Base-by-base conservation (phyloP, 2,329 filamentous ascomycete genomes). In the Trichophyton simii region DNA sequence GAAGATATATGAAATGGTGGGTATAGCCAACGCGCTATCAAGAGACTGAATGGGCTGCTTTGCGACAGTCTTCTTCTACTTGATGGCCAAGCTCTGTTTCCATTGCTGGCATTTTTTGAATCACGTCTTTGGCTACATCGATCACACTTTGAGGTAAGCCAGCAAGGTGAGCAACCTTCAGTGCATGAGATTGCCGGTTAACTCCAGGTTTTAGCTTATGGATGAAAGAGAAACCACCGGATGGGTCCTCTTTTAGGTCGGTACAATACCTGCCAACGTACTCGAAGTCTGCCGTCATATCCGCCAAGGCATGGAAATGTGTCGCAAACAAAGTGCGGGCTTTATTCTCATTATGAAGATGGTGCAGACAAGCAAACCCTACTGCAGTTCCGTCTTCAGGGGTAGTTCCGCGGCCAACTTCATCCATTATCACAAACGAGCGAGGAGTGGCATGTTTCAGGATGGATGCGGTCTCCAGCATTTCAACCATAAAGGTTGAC, bases 401-500 rank as follows among this genome's bases (percentile, higher is more conserved):
- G 20, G 94, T 96, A 0, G 95, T 99, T 7, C 94, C 94, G 57
- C 94, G 82, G 0, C 94, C 94, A 42, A 99, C 89, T 77, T 99
- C 94, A 72, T 99, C 94, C 92, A 99, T 97, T 72, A 99, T 92
- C 63, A 94, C 92, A 68, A 99, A 95, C 0, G 88, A 94, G 25
- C 87, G 82, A 1, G 85, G 76, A 0, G 92, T 97, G 0, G 94
- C 92, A 66, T 88, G 82, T 63, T 87, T 88, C 59, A 99, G 80
- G 60, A 99, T 99, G 28, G 87, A 82, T 1, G 92, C 91, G 20
- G 94, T 96, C 75, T 99, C 94, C 1, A 96, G 82, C 94, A 99
- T 99, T 76, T 99, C 94, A 0, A 97, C 90, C 94, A 99, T 97
- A 75, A 99, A 99, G 0, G 95, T 99, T 60, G 90, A 96, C 73